Base-by-base conservation (phyloP, 192 early-diverging fungal genomes). In the Rhizophagus sp. region DNA sequence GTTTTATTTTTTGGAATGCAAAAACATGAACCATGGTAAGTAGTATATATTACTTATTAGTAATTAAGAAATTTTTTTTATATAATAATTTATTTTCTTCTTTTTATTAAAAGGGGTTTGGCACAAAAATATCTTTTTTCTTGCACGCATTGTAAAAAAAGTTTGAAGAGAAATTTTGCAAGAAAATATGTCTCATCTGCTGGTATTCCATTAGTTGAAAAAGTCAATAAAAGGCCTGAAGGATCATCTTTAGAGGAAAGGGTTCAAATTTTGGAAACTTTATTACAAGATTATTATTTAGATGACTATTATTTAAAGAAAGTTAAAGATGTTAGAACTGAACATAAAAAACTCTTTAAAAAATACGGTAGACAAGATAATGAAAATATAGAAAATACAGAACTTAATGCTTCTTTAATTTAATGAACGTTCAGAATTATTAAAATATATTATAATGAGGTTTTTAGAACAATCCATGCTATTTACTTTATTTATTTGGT, bases 251-350 rank as follows among this genome's bases (percentile, higher is more conserved):
- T 70, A 39, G 68, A 70, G 33, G 15, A 13, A 15, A 24, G 68
- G 0, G 68, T 70, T 33, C 68, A 70, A 70, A 70, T 70, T 2
- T 41, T 70, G 4, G 68, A 72, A 49, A 72, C 70, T 41, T 25
- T 72, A 11, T 44, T 72, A 24, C 15, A 1, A 8, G 70, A 72
- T 24, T 72, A 72, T 39, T 72, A 72, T 72, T 39, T 71, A 24
- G 41, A 71, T 13, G 34, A 39, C 13, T 47, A 9, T 39, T n/a
- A 71, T 57, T 19, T 57, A 19, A 17, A 57, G 17, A 19, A 19
- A 57, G 17, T 57, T 6, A 57, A 57, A 57, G 0, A 19, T 19
- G 4, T 57, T 57, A 57, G 0, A 22, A 22, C 3, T 57, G 3
- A 22, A 0, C 50, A 57, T 4, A 57, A 22, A 15, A 57, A 6